Evolutionary conservation across 1,139 yeast species (phyloP).

Genomic region (Zygoascus sp.): DNA sequence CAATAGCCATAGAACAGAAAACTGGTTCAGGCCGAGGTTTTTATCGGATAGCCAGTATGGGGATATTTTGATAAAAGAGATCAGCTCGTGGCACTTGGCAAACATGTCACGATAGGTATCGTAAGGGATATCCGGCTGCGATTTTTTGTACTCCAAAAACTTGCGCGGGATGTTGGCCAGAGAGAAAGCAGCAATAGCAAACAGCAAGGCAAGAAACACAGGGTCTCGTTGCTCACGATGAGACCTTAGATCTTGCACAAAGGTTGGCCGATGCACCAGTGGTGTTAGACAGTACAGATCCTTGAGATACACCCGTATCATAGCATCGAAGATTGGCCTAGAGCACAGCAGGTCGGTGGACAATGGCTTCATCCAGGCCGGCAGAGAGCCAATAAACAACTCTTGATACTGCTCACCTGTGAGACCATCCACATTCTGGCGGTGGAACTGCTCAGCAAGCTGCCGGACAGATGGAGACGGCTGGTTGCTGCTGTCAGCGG

Average conservation of each 20-base stretch:
- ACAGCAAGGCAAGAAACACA: conserved; percentile 10
- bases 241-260: conserved; percentile 10
- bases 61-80: too few relatives aligned
- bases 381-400: background rate
- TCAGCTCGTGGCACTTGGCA: conserved; percentile 11
- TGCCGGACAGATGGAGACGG: too few relatives aligned
- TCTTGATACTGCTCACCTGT: background rate
- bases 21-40: too few relatives aligned
- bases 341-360: conserved; percentile 11
- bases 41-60: too few relatives aligned
- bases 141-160: conserved; percentile 4
- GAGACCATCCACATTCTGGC: background rate
- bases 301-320: conserved; percentile 8
- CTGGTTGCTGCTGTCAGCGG: too few relatives aligned
- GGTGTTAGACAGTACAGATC: conserved; percentile 13
- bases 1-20: too few relatives aligned
- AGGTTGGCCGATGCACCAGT: conserved; percentile 13
- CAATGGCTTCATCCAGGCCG: conserved; percentile 1
- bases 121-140: conserved; percentile 12
- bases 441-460: background rate
- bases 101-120: conserved; percentile 10
- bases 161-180: conserved; percentile 13
- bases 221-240: conserved; percentile 12
- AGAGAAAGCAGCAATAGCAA: conserved; percentile 9
- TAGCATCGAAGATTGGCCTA: conserved; percentile 6